Evolutionary conservation across 1,139 yeast genomes (phyloP), one percentile per base, ranked within the genome.

Genomic region (Scheffersomyces quercinus): DNA sequence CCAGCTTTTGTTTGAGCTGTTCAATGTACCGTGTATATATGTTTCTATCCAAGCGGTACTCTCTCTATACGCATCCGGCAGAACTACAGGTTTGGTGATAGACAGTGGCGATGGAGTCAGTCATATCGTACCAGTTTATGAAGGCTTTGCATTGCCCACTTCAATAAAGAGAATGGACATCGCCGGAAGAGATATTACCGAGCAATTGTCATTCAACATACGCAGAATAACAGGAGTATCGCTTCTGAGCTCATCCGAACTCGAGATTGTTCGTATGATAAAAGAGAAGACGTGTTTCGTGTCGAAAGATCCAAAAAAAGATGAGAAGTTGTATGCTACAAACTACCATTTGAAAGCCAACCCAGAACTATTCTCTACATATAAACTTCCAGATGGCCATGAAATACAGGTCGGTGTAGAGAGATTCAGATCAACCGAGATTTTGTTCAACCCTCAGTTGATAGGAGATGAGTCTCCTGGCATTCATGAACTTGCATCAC

Each of bases 91-190:
- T 1, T 79, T 88, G 34, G 96, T 89, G 9, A 63, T 91, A 11
- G 97, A 91, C 60, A 80, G 87, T 33, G 98, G 98, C 3, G 98
- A 91, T 60, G 97, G 97, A 3, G 96, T 89, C 20, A 80, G 87
- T 37, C 93, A 88, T 59, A 77, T 88, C 7, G 96, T 89, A 1
- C 97, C 98, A 0, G 89, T 93, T 0, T 91, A 79, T 62, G 93
- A 89, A 47, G 98, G 98, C 4, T 90, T 88, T 62, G 75, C 93
- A 6, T 63, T 91, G 26, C 83, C 91, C 0, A 75, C 84, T 2
- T 83, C 95, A 1, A 81, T 88, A 13, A 80, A 81, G 59, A 67
- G 97, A 46, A 75, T 86, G 54, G 95, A 90, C 59, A 65, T 89
- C 28, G 97, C 95, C 0, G 98, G 98, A 0, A 65, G 95, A 41